Evolutionary conservation across 306 rosid species (phyloP), one percentile per base, ranked within the genome.

Genomic region (Quercus wislizeni): DNA sequence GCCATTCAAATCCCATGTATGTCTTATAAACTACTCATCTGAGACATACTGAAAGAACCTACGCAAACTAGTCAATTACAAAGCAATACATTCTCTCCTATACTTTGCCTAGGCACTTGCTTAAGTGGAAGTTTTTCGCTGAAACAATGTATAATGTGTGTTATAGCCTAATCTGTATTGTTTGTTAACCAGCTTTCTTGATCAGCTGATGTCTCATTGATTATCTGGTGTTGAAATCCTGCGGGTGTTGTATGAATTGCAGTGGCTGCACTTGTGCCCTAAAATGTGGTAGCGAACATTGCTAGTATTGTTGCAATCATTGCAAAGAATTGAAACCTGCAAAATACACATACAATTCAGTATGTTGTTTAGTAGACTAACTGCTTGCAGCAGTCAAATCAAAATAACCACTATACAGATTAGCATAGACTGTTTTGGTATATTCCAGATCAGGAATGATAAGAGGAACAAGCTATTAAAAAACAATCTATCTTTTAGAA

Each of bases 291-390:
- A 90, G 72, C 82, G 76, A 35, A 75, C 91, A 15, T 31, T 30
- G 84, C 88, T 72, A 12, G 84, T 80, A 46, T 69, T 76, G 84
- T 85, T 86, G 63, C 93, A 92, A 55, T 92, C 97, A 76, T 92
- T 92, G 88, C 94, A 92, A 61, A 88, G 88, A 74, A 92, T 90
- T 17, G 91, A 74, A 74, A 92, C 91, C 97, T 92, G 90, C 19
- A 54, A 80, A 38, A 74, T 46, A 69, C 70, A 74, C 75, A 74
- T 64, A 69, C 55, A 76, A 68, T 51, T 15, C 72, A 61, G 19
- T 73, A 73, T 55, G 25, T 27, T 55, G 71, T 65, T 68, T 69
- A 55, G 25, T 65, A 23, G 61, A 63, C 63, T 61, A 43, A 35
- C 14, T 20, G 74, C 57, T 72, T 67, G 54, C 46, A 62, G 43